Evolutionary conservation across 768 basidiomycete species (phyloP), one percentile per base, ranked within the genome.

Genomic region (Pleurotus platypus): DNA sequence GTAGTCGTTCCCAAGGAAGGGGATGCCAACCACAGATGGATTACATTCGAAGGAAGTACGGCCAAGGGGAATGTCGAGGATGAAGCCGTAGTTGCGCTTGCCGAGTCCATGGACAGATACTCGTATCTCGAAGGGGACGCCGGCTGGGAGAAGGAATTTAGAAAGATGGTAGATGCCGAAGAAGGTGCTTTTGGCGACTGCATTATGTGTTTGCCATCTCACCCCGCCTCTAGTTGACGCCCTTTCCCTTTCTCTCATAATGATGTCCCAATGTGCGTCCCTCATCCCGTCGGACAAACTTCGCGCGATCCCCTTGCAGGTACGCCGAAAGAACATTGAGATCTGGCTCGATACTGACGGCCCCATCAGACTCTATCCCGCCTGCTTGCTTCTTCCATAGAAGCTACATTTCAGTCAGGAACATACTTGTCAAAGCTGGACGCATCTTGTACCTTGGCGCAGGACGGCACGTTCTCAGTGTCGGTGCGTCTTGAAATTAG

Each of bases 131-230:
- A 74, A 13, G 64, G 70, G 18, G 57, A 62, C 3, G 61, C 65
- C 37, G 72, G 74, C 55, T 90, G 89, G 89, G 83, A 86, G 64
- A 79, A 75, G 51, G 88, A 91, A 62, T 90, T 90, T 64, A 77
- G 77, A 57, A 78, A 80, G n/a, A 72, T 46, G 42, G 46, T 54
- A 4, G 58, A 54, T 26, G 15, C 73, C 15, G 72, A 76, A 5
- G 76, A 79, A 61, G 77, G 71, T 64, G 72, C 66, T 71, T 71
- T 70, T 11, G 9, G 24, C 9, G 13, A 9, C 9, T 51, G 5
- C 57, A 58, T 37, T 46, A 20, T 13, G 50, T 22, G 5, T n/a
- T 9, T 55, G 30, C 40, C 26, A 7, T 39, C 42, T 46, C 35
- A 13, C 53, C 24, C 27, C 16, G 37, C 45, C 49, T 59, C 62